Evolutionary conservation across 768 basidiomycete genomes (phyloP), one percentile per base, ranked within the genome.

Genomic region (Pleurotus cornucopiae): DNA sequence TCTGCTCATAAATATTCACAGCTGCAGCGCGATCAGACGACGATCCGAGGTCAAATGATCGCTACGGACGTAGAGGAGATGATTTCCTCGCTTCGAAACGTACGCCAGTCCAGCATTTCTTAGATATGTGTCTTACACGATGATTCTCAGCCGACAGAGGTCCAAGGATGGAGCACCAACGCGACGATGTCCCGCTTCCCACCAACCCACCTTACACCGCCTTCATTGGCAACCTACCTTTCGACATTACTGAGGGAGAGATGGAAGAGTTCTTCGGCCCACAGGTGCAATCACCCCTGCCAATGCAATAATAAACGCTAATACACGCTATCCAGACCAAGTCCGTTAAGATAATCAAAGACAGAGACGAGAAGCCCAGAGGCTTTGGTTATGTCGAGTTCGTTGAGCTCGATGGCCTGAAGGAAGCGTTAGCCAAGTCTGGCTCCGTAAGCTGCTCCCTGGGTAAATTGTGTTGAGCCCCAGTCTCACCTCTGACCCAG

Each of bases 361-460:
- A 95, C 63, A 81, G 84, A 57, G 94, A 95, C 53, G 94, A 95
- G 48, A 94, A 93, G 68, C 92, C 95, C 16, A 98, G 98, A 71
- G 97, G 97, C 0, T 98, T 98, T 72, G 97, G 96, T 34, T 98
- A 99, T 69, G 85, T 98, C 57, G 97, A 99, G 68, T 98, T 98
- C 65, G 81, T 79, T n/a, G 88, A 87, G 52, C 65, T 94, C 56
- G 92, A 95, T 16, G 87, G 84, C 46, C 73, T 98, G 49, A 95
- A 95, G 72, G 85, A 86, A 57, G 97, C 89, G 4, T 72, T 99
- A 38, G 71, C 77, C 18, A 88, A 84, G 72, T 81, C 76, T 21
- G 90, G 89, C 54, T 69, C 79, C 26, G 91, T 93, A 58, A 67
- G 90, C 71, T 26, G 14, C 26, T 49, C 43, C 6, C 43, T 46